Evolutionary conservation across 257 asterid genomes (phyloP).

Genomic region (Plantago major): DNA sequence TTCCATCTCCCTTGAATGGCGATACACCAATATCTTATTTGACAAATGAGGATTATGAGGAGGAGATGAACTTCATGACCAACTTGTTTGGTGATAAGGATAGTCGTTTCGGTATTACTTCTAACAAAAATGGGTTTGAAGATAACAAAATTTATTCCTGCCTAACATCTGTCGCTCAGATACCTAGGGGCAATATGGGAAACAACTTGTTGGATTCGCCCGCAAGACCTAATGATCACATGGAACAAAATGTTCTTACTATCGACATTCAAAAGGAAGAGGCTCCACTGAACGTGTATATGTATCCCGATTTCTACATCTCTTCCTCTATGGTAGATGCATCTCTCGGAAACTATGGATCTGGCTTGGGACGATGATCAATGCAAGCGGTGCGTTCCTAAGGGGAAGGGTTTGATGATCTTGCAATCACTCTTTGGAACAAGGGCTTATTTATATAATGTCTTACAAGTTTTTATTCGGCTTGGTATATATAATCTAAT

Average conservation of each 20-base stretch:
- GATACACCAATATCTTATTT: slow-evolving; percentile 32
- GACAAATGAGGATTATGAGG: slow-evolving; percentile 33
- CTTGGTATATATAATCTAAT: too few species aligned
- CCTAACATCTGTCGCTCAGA: not conserved
- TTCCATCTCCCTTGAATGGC: slow-evolving; percentile 2
- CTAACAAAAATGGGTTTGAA: not conserved
- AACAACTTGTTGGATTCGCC: not conserved
- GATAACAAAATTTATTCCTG: not conserved
- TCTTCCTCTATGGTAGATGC: slow-evolving; percentile 21
- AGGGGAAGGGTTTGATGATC: slow-evolving; percentile 25
- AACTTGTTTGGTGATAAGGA: slow-evolving; percentile 31
- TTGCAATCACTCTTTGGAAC: slow-evolving; percentile 16
- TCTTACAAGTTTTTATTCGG: too few species aligned
- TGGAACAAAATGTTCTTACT: slow-evolving; percentile 3
- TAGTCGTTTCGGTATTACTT: not conserved
- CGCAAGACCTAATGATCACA: not conserved
- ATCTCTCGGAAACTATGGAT: slow-evolving; percentile 9
- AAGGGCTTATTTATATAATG: not conserved
- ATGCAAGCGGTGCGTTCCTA: slow-evolving; percentile 4
- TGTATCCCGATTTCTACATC: slow-evolving; percentile 24
- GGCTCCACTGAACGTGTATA: not conserved
- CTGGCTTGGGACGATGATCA: slow-evolving; percentile 15
- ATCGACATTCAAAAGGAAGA: slow-evolving; percentile 1
- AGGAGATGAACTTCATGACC: slow-evolving; percentile 54
- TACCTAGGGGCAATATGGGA: not conserved